These are phyloP conservation scores for Exophiala aquamarina DNA, from an alignment of 2,329 filamentous ascomycete genomes.

Conservation along the genomic window DNA sequence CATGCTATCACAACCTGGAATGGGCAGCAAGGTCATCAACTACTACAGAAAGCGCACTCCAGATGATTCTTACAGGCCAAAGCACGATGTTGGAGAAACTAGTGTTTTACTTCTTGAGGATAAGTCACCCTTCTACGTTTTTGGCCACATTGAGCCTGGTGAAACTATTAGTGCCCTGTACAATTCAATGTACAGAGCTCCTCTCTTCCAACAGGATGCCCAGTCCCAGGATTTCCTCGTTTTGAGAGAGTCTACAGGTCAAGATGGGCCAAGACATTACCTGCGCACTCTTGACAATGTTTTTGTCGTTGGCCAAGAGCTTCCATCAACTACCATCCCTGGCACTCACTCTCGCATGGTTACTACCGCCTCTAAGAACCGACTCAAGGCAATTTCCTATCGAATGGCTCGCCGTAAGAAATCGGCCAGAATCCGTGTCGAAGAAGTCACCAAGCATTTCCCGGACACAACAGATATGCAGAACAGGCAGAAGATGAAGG, in stretches of 20 bases:
- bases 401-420: conserved; percentile 78
- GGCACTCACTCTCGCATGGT: conserved; percentile 92
- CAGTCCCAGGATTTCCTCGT: conserved; percentile 83
- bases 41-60: conserved; percentile 86
- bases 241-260: conserved; percentile 75
- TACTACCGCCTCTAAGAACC: conserved; percentile 94
- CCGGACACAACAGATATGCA: conserved; percentile 92
- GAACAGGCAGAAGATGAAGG: conserved; percentile 94
- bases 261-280: conserved; percentile 76
- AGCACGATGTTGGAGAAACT: conserved; percentile 82
- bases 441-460: conserved; percentile 88
- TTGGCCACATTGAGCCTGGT: conserved; percentile 87
- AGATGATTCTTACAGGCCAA: conserved; percentile 70
- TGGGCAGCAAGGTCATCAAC: conserved; percentile 94
- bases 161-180: conserved; percentile 88
- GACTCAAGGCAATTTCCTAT: conserved; percentile 93
- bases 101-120: conserved; percentile 88
- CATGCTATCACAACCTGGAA: conserved; percentile 92
- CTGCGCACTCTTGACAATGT: conserved; percentile 88
- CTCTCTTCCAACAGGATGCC: conserved; percentile 82
- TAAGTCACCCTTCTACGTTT: conserved; percentile 92
- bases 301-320: conserved; percentile 87
- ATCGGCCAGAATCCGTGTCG: conserved; percentile 67
- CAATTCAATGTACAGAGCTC: conserved; percentile 93
- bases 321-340: conserved; percentile 88